Evolutionary conservation across 148 eudicot species (phyloP).

Genomic region (Rhododendron mucronatum): DNA sequence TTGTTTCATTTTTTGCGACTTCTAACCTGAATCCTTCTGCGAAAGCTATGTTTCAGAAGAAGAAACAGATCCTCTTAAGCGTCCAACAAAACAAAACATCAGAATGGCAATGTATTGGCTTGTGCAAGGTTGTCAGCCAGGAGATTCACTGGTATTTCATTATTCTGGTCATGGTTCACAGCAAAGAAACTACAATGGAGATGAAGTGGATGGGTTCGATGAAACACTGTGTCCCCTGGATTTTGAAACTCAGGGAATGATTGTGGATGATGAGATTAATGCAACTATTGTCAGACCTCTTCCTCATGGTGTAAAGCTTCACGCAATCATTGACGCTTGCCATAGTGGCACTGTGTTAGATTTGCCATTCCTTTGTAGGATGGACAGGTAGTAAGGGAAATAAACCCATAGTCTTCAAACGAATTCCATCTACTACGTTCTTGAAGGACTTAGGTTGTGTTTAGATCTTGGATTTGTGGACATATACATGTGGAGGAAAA

Average conservation of each 20-base stretch:
- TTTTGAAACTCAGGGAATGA: conserved; percentile 55
- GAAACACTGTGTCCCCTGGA: conserved; percentile 53
- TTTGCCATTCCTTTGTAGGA: conserved; percentile 50
- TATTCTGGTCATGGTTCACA: conserved; percentile 61
- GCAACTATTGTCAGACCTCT: conserved; percentile 47
- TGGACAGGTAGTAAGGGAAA: conserved; percentile 35
- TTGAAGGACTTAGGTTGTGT: neutral
- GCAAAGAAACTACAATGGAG: conserved; percentile 52
- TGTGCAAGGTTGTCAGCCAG: conserved; percentile 48
- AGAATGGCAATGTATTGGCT: conserved; percentile 56
- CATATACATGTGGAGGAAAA: neutral
- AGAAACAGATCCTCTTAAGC: conserved; percentile 39
- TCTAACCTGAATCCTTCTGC: conserved; percentile 9
- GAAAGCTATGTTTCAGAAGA: conserved; percentile 40
- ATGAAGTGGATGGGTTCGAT: conserved; percentile 55
- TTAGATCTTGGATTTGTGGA: neutral
- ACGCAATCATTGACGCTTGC: conserved; percentile 55
- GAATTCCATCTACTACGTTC: neutral
- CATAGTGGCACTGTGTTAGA: conserved; percentile 58
- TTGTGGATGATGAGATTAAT: conserved; percentile 52
- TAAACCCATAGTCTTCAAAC: neutral
- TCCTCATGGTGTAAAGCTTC: conserved; percentile 48
- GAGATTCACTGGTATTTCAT: conserved; percentile 51
- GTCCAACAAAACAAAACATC: conserved; percentile 50
- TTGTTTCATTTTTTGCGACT: neutral